These are phyloP conservation scores for Ogataea sp. DNA, from an alignment of 805 yeast genomes.

Conservation along the genomic window DNA sequence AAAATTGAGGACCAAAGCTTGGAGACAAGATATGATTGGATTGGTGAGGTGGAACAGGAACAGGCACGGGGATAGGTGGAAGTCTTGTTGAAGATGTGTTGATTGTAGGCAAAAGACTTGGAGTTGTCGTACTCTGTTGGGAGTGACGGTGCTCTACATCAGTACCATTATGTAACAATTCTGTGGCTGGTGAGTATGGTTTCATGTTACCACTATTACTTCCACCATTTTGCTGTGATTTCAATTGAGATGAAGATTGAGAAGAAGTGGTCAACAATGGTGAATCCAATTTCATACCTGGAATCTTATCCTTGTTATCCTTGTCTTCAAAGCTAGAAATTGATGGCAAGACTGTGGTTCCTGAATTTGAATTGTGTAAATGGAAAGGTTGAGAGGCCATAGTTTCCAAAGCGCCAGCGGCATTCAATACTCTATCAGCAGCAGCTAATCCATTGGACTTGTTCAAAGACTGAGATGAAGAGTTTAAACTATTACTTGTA, in stretches of 20 bases:
- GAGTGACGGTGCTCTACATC: no score
- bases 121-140: constrained; percentile 13
- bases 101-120: constrained; percentile 15
- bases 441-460: no score
- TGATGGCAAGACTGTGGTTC: background rate
- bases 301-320: constrained; percentile 15
- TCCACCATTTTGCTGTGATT: no score
- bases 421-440: constrained; percentile 26
- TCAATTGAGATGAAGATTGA: no score
- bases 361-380: constrained; percentile 5
- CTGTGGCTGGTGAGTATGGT: constrained; percentile 25
- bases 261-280: background rate
- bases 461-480: constrained; percentile 22
- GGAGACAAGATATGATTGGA: constrained; percentile 16
- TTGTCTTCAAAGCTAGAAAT: background rate
- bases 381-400: constrained; percentile 23
- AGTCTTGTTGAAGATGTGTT: constrained; percentile 9
- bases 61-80: constrained; percentile 10
- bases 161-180: constrained; percentile 6
- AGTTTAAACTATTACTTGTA: constrained; percentile 20
- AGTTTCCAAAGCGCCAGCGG: constrained; percentile 33
- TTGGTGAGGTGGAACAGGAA: constrained; percentile 1
- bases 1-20: constrained; percentile 24
- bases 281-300: constrained; percentile 24
- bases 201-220: no score